Base-by-base conservation (phyloP, 2,329 filamentous ascomycete genomes). In the Aureobasidium leucospermi region DNA sequence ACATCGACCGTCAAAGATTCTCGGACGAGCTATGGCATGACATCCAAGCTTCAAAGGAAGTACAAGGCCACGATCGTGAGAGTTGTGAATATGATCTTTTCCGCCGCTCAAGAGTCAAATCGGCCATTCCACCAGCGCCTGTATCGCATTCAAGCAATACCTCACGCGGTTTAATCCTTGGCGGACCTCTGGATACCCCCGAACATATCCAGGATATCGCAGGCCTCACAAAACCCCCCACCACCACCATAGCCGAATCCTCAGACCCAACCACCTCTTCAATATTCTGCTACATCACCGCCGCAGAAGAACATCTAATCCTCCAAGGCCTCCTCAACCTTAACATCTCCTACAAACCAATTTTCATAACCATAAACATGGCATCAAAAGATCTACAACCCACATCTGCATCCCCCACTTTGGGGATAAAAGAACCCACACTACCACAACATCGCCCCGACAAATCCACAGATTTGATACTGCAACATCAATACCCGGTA, bases 351-450 rank as follows among this genome's bases (percentile, higher is more conserved):
- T 57, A 46, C 8, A 10, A 45, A 4, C 41, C 53, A 7, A n/a
- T 13, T 11, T 57, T 57, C 7, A 23, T 47, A 16, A 57, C 9
- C 16, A 36, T 57, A 11, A 45, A 45, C 16, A 36, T 57, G 9
- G 53, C 36, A 55, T n/a, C 38, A 38, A 34, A 57, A 38, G 28
- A 57, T 4, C 19, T 38, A 28, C 29, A 6, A 56, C 62, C 34
- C n/a, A 31, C 67, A 71, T 36, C 46, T 6, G 31, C 46, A 36
- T 4, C 31, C 3, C 46, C 46, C 10, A 36, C 9, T 5, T 16
- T 48, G 11, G 31, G 46, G n/a, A 10, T 48, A 15, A 6, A 34
- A n/a, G 46, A 48, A 8, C 8, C 31, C 8, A 48, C 46, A 2
- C 5, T 48, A 16, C 46, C 46, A 19, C 46, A 48, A 23, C 46